Base-by-base conservation (phyloP, 768 basidiomycete genomes). In the Tulasnella sp. region DNA sequence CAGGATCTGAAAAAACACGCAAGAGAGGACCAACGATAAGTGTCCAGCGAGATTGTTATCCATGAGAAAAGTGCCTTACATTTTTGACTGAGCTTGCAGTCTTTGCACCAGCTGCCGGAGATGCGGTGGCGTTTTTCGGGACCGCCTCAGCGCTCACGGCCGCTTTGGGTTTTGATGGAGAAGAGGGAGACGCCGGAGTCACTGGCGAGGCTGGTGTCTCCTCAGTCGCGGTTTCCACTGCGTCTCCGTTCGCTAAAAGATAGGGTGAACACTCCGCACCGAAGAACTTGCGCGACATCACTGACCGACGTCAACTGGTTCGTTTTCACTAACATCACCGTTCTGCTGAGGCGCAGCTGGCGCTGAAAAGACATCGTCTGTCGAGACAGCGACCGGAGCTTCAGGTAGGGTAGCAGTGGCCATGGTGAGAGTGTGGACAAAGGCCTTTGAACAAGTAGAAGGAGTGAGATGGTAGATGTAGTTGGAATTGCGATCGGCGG, bases 91-190 rank as follows among this genome's bases (percentile, higher is more conserved):
- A 42, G 78, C 38, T 72, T 44, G 5, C 34, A 36, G 42, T 16
- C 39, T 79, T 79, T 31, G 40, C 71, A 19, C 38, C 78, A 18
- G 62, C 1, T 44, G 77, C 39, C 34, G 39, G 44, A 9, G 62
- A 31, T 31, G 62, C 27, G 10, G 78, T 79, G 24, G 78, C 39
- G 19, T 79, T 79, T 73, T 73, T 79, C 36, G 36, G 39, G 44
- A 39, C 71, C 31, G 78, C 78, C 19, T 79, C 78, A 4, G 52
- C 76, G 58, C 52, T 58, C 2, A 62, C 52, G 21, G 76, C 76
- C 2, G 76, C 76, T 40, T 77, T 77, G 52, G 76, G 76, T 18
- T 77, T 75, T 31, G 44, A 24, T 36, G 74, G 74, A 46, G 62
- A 68, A 14, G 62, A 5, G 31, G 5, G 62, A 68, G 62, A 68